These are phyloP conservation scores for Schrenkiella parvula DNA, from an alignment of 345 rosid genomes.

Conservation along the genomic window DNA sequence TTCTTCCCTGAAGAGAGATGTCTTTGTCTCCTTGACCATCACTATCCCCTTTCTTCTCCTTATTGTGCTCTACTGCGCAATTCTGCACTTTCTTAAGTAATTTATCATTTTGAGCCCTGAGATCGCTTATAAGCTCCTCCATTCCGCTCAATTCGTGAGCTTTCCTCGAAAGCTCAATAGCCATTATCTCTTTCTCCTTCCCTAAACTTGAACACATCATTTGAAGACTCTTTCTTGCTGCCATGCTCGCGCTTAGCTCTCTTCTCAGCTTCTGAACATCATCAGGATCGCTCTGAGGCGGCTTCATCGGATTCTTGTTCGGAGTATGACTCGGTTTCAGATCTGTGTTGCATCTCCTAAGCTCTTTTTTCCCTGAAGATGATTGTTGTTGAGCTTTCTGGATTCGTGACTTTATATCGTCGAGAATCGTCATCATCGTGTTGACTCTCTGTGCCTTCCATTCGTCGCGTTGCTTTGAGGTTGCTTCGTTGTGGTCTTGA, in stretches of 20 bases:
- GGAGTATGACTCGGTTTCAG: conserved; percentile 39
- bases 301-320: conserved; percentile 3
- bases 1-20: conserved; percentile 49
- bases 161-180: conserved; percentile 55
- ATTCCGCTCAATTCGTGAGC: conserved; percentile 52
- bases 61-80: conserved; percentile 36
- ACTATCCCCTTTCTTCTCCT: conserved; percentile 33
- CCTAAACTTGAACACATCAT: conserved; percentile 84
- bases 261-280: conserved; percentile 49
- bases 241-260: conserved; percentile 49
- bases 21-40: conserved; percentile 33
- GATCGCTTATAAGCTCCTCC: conserved; percentile 66
- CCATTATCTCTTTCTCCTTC: conserved; percentile 79
- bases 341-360: conserved; percentile 70
- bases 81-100: conserved; percentile 49
- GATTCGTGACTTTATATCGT: conserved; percentile 59
- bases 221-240: conserved; percentile 68
- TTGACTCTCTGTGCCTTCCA: conserved; percentile 53
- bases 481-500: conserved; percentile 67
- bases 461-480: conserved; percentile 41
- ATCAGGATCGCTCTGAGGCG: conserved; percentile 37
- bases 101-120: conserved; percentile 55
- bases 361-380: conserved; percentile 42
- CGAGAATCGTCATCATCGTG: conserved; percentile 69
- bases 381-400: conserved; percentile 61